Evolutionary conservation across 1,139 yeast genomes (phyloP).

Genomic region (Kodamaea ohmeri): DNA sequence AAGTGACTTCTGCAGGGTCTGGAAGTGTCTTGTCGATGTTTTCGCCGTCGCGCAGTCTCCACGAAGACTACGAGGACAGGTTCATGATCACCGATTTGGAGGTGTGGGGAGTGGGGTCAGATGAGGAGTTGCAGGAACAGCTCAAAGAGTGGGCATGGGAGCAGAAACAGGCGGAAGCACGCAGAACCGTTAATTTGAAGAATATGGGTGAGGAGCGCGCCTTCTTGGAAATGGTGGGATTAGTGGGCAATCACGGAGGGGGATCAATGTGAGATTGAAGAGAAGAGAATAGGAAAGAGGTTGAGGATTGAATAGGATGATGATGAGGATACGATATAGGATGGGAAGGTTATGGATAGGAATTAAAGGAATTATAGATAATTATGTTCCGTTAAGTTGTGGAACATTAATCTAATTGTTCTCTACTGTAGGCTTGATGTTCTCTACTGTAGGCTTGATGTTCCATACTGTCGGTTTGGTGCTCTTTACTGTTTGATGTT

Average conservation of each 20-base stretch:
- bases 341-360: background rate
- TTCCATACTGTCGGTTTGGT: no score
- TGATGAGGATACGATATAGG: background rate
- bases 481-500: no score
- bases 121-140: constrained; percentile 73
- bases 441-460: no score
- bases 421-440: no score
- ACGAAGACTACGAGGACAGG: constrained; percentile 61
- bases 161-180: constrained; percentile 73
- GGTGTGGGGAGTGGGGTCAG: constrained; percentile 89
- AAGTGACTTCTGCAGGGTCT: constrained; percentile 37
- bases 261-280: constrained; percentile 33
- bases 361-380: constrained; percentile 13
- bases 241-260: constrained; percentile 76
- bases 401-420: no score
- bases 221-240: constrained; percentile 84
- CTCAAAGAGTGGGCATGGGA: constrained; percentile 88
- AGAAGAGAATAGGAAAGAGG: background rate
- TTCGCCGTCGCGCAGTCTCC: constrained; percentile 23
- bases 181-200: constrained; percentile 66
- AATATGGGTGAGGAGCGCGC: constrained; percentile 81
- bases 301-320: background rate
- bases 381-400: no score
- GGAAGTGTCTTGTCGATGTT: constrained; percentile 20
- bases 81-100: constrained; percentile 74